Conservation (phyloP, 768 basidiomycete species). For the Macrolepiota dolichaula region DNA sequence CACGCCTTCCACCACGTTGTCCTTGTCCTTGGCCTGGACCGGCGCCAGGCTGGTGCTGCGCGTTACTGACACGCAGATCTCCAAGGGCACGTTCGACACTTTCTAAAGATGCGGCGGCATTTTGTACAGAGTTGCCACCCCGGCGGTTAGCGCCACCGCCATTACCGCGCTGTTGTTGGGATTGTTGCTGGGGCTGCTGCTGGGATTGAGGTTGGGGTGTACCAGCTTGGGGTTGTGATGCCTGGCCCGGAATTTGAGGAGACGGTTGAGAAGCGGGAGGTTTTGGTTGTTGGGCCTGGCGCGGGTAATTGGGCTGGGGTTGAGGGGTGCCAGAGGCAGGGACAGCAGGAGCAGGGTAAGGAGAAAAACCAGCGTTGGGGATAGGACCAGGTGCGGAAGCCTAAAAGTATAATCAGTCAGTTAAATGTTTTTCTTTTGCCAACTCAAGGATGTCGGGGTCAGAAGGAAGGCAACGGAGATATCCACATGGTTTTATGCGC, state of each 20-base stretch:
- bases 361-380: constrained; percentile 19
- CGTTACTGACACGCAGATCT: constrained; percentile 43
- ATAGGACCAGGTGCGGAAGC: constrained; percentile 43
- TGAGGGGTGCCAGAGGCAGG: constrained; percentile 17
- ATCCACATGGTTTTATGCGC: constrained; percentile 45
- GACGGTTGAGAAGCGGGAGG: constrained; percentile 21
- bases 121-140: constrained; percentile 52
- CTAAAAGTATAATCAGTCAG: constrained; percentile 22
- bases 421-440: background rate
- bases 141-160: constrained; percentile 13
- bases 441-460: constrained; percentile 20
- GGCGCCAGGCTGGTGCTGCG: constrained; percentile 1
- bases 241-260: constrained; percentile 20
- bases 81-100: constrained; percentile 56
- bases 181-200: constrained; percentile 5
- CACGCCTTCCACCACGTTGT: constrained; percentile 26
- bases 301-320: constrained; percentile 19
- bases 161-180: constrained; percentile 13
- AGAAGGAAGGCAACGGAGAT: constrained; percentile 63
- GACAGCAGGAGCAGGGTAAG: constrained; percentile 17
- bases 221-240: constrained; percentile 11
- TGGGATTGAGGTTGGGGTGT: constrained; percentile 12
- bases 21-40: constrained; percentile 8
- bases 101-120: constrained; percentile 71
- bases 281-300: constrained; percentile 21